Evolutionary conservation across 2,329 filamentous ascomycete genomes (phyloP), one percentile per base, ranked within the genome.

Genomic region (Aspergillus floridensis): DNA sequence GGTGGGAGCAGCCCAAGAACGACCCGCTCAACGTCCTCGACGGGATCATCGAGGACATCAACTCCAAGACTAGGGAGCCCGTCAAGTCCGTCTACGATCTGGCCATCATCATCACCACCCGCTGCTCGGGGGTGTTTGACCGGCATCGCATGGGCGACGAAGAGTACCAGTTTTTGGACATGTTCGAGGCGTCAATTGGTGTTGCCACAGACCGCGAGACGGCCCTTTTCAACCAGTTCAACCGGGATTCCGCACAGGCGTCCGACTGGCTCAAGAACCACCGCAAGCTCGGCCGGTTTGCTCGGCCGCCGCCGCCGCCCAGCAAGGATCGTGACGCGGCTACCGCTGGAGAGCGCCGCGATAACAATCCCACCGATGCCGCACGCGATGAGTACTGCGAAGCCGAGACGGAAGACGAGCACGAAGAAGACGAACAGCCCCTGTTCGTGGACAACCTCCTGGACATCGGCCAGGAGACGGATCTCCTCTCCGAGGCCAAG

Each of bases 121-220:
- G 86, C 47, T 86, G 86, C 70, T 83, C 80, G 7, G 85, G 84
- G 4, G 80, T 84, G 35, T 88, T 88, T 64, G 85, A 87, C 65
- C 79, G 84, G 6, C 82, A 86, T 60, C 79, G 81, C 3, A 75
- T 84, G 52, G 81, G 81, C 22, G 81, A 86, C 62, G 84, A 86
- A 58, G 79, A 86, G 31, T 86, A 84, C 53, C 84, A 87, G 60
- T 88, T 89, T 55, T 69, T 88, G 1, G 86, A 88, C 62, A 88
- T 88, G 83, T 89, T 89, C 61, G 86, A 88, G 63, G 81, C 80
- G 14, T 85, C 82, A 2, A 87, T 89, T 47, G 86, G 86, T 11
- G 73, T 72, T 29, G 72, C 72, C 2, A 83, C 81, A 22, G 81
- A 80, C 68, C 78, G 73, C 44, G 84, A 87, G 68, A 86, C 83